These are phyloP conservation scores for Syzygium syzygioides DNA, from an alignment of 441 rosid species.

Conservation along the genomic window DNA sequence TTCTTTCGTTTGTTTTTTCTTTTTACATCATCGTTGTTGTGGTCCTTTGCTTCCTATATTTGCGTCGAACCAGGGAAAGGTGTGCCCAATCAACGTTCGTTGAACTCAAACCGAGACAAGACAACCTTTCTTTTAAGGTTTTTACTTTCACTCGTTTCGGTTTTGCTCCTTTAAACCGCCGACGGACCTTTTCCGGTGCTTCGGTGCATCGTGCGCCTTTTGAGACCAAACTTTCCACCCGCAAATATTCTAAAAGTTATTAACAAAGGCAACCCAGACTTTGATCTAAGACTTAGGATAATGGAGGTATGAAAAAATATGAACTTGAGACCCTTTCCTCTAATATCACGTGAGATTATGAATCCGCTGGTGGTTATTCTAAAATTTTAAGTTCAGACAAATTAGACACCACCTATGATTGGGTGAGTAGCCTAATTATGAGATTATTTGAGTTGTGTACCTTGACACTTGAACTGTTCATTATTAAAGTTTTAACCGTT, in stretches of 20 bases:
- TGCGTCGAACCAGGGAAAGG: background rate
- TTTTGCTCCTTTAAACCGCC: background rate
- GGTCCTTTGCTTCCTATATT: background rate
- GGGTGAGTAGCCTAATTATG: background rate
- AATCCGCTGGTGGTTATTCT: accelerated
- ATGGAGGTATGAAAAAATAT: accelerated
- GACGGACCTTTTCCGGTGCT: background rate
- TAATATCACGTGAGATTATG: background rate
- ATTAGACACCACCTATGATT: background rate
- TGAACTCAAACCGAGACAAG: background rate
- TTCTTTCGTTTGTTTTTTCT: background rate
- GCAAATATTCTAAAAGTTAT: background rate
- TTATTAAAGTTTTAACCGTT: background rate
- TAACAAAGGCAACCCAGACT: background rate
- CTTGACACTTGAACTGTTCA: background rate
- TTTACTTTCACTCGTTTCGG: background rate
- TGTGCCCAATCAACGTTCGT: background rate
- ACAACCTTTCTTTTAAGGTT: background rate
- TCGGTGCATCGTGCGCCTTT: background rate
- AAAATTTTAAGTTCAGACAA: background rate
- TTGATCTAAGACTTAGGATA: background rate
- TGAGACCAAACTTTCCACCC: background rate
- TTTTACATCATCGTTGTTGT: background rate
- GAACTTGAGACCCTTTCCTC: background rate
- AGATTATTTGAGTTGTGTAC: background rate